Percentiles rank a stretch among this genome's conserved stretches.
Conservation (phyloP, 495 filamentous ascomycete species). For the Penicillium ochrochloron region DNA sequence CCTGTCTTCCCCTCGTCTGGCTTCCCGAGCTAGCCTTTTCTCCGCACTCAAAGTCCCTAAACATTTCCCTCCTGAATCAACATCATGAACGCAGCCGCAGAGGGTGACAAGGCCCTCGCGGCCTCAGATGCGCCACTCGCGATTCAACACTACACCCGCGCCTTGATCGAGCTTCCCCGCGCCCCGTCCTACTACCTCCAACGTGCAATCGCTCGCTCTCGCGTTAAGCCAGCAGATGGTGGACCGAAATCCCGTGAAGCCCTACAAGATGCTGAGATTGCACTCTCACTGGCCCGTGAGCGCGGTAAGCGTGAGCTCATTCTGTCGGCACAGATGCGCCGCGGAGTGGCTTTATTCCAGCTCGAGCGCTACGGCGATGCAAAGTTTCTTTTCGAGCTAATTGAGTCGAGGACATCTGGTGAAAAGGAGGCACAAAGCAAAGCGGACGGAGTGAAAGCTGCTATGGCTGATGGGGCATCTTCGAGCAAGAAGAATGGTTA, state of each 20-base stretch:
- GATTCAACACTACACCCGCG: conserved; percentile 73
- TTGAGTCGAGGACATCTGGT: conserved; percentile 62
- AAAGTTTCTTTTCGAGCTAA: conserved; percentile 68
- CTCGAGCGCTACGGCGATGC: conserved; percentile 78
- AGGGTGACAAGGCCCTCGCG: conserved; percentile 67
- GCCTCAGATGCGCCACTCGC: conserved; percentile 67
- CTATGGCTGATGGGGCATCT: conserved; percentile 30
- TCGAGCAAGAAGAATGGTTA: conserved; percentile 59
- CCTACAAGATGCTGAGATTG: conserved; percentile 80
- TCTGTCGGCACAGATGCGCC: conserved; percentile 76
- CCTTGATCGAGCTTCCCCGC: conserved; percentile 65
- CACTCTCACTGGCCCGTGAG: conserved; percentile 67
- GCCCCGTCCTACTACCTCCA: conserved; percentile 86
- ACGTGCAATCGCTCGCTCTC: conserved; percentile 81
- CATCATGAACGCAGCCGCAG: conserved; percentile 63
- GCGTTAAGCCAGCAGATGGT: conserved; percentile 55
- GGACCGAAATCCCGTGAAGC: conserved; percentile 58
- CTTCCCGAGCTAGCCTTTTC: neutral
- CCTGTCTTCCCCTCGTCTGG: neutral
- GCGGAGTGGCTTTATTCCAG: conserved; percentile 73
- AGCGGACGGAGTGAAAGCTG: conserved; percentile 38
- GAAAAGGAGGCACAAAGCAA: conserved; percentile 53
- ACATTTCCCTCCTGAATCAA: neutral
- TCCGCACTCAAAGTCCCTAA: neutral
- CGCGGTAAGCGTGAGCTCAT: conserved; percentile 83